Evolutionary conservation across 371 early-diverging fungal genomes (phyloP), one percentile per base, ranked within the genome.

Genomic region (Circinella minor): DNA sequence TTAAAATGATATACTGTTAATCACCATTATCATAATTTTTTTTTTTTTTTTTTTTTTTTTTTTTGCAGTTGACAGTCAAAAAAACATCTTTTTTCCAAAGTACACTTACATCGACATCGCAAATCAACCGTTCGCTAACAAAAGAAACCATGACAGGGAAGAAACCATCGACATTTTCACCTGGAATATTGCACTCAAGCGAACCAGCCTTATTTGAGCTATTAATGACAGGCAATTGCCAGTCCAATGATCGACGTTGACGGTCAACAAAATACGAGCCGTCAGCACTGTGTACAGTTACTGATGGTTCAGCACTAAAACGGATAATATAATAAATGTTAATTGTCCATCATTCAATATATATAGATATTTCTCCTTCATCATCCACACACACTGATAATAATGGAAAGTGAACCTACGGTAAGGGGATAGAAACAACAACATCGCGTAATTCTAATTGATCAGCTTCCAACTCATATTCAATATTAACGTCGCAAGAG

Each of bases 71-170:
- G 20, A 20, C 15, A 37, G 27, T 27, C 0, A 27, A 2, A 27
- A 27, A 27, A 27, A 27, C 27, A 27, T 27, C 27, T 27, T 27
- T 2, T 27, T 27, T 27, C 36, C 34, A 43, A 43, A 9, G 43
- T 15, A 8, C 27, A 66, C 88, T 71, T 74, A 96, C 94, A 65
- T 93, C 90, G 61, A 97, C 87, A 66, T 87, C 92, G 69, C 90
- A 93, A 71, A 92, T 86, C 14, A 92, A 79, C 72, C 85, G 86
- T 34, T 83, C 83, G 74, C 90, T 89, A 8, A 83, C 79, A 78
- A 97, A 98, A 47, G 90, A 83, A 8, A 94, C 93, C 34, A 79
- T 68, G 37, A 97, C 95, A 4, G 98, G 98, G 94, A 95, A 98
- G 84, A 95, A 95, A 3, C 79, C 88, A 54, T 89, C 89, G 14